Evolutionary conservation across 257 asterid species (phyloP).

Genomic region (Verbascum thapsus): DNA sequence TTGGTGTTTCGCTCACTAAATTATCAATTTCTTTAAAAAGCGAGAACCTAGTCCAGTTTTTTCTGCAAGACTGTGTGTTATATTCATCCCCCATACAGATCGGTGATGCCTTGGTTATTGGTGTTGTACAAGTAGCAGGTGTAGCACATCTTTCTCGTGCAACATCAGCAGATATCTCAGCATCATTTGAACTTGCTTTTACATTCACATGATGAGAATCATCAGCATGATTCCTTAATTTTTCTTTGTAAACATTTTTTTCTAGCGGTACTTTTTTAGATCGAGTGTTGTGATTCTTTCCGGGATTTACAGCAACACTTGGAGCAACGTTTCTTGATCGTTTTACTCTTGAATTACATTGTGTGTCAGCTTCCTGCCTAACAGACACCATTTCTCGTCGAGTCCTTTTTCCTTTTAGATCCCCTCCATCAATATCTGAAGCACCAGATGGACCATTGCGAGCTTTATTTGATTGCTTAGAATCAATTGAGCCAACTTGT

Average conservation of each 20-base stretch:
- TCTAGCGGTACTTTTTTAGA: constrained; percentile 3
- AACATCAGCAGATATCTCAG: constrained; percentile 33
- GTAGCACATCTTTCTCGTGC: constrained; percentile 41
- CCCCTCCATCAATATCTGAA: constrained; percentile 25
- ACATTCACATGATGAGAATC: constrained; percentile 28
- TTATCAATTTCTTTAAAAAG: constrained; percentile 59
- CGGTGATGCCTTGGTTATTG: constrained; percentile 62
- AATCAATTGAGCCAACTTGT: constrained; percentile 36
- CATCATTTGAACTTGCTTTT: constrained; percentile 24
- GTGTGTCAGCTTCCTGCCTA: constrained; percentile 35
- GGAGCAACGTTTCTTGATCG: constrained; percentile 34
- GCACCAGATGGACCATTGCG: constrained; percentile 23
- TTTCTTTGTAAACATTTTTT: constrained; percentile 21
- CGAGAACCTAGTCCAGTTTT: constrained; percentile 43
- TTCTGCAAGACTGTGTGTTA: constrained; percentile 69
- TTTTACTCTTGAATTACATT: constrained; percentile 39
- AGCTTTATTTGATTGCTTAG: constrained; percentile 26
- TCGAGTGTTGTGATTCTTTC: constrained; percentile 9
- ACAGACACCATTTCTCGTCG: constrained; percentile 24
- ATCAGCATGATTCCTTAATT: constrained; percentile 26
- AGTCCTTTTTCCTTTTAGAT: constrained; percentile 42
- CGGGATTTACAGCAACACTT: background rate
- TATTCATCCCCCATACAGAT: constrained; percentile 96
- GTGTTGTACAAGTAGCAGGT: constrained; percentile 52
- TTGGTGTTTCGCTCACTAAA: constrained; percentile 37